These are phyloP conservation scores for Cocos nucifera DNA, from an alignment of 176 grass and related monocot genomes.

Conservation along the genomic window DNA sequence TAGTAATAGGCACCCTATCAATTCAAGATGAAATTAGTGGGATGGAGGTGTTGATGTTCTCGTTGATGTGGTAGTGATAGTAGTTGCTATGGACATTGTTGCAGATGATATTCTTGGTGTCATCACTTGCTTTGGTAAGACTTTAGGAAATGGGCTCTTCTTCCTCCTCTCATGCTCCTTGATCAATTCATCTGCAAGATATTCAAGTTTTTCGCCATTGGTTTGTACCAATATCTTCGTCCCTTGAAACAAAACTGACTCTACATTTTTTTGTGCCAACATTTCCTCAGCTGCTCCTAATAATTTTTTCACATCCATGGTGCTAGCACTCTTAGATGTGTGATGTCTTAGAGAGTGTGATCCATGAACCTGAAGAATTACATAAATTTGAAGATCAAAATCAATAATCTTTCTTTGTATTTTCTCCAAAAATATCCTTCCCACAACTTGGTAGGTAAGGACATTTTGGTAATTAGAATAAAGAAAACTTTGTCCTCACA, in stretches of 20 bases:
- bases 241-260: slow-evolving; percentile 70
- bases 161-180: slow-evolving; percentile 58
- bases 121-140: slow-evolving; percentile 31
- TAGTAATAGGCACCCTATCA: too few relatives aligned
- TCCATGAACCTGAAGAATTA: neutral
- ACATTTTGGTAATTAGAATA: neutral
- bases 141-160: slow-evolving; percentile 21
- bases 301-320: neutral
- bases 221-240: slow-evolving; percentile 67
- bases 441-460: neutral
- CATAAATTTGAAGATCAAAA: neutral
- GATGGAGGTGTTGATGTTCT: neutral
- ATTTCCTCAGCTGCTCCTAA: slow-evolving; percentile 39
- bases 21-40: neutral
- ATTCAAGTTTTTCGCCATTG: slow-evolving; percentile 74
- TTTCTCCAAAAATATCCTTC: too few relatives aligned
- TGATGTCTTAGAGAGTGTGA: neutral
- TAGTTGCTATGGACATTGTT: slow-evolving; percentile 3
- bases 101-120: slow-evolving; percentile 28
- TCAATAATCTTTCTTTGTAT: neutral
- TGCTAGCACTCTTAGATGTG: neutral
- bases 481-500: neutral
- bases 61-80: neutral
- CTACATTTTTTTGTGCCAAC: slow-evolving; percentile 66
- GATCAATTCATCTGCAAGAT: slow-evolving; percentile 63